These are phyloP conservation scores for Podospora pseudoanserina DNA, from an alignment of 495 filamentous ascomycete species.

Conservation along the genomic window DNA sequence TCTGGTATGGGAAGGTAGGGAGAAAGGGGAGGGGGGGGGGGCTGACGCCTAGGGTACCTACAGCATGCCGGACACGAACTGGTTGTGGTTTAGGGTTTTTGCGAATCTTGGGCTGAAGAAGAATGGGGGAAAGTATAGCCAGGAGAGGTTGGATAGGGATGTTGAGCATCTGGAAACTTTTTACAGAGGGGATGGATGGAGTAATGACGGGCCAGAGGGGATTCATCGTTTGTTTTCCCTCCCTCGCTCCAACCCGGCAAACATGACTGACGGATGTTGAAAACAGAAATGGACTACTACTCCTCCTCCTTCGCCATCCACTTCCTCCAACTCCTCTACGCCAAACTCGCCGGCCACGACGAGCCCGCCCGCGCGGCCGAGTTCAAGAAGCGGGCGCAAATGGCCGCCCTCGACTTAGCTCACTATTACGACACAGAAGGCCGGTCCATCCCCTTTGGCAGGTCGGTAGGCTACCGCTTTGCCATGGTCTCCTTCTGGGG, in stretches of 20 bases:
- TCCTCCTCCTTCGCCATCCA: constrained; percentile 78
- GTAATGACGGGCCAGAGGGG: constrained; percentile 71
- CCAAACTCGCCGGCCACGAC: constrained; percentile 65
- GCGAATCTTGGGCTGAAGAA: constrained; percentile 72
- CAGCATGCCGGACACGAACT: constrained; percentile 58
- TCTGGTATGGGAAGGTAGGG: not conserved
- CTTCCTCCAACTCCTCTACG: constrained; percentile 70
- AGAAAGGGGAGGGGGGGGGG: not conserved
- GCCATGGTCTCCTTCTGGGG: constrained; percentile 83
- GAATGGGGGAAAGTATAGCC: constrained; percentile 63
- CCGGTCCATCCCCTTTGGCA: constrained; percentile 69
- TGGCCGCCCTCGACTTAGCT: constrained; percentile 64
- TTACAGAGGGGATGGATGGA: constrained; percentile 75
- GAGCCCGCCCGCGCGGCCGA: constrained; percentile 65
- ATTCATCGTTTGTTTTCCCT: constrained; percentile 52
- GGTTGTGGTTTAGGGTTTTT: constrained; percentile 80
- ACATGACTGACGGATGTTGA: not conserved
- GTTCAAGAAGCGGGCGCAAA: constrained; percentile 62
- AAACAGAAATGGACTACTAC: constrained; percentile 72
- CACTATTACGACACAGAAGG: constrained; percentile 70
- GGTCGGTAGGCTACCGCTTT: constrained; percentile 73
- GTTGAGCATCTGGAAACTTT: constrained; percentile 75
- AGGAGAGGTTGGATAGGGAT: constrained; percentile 64
- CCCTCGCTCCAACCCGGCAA: not conserved
- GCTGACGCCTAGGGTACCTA: no score